Evolutionary conservation across 1,139 yeast genomes (phyloP), one percentile per base, ranked within the genome.

Genomic region (Saccharomycopsis hybrid): DNA sequence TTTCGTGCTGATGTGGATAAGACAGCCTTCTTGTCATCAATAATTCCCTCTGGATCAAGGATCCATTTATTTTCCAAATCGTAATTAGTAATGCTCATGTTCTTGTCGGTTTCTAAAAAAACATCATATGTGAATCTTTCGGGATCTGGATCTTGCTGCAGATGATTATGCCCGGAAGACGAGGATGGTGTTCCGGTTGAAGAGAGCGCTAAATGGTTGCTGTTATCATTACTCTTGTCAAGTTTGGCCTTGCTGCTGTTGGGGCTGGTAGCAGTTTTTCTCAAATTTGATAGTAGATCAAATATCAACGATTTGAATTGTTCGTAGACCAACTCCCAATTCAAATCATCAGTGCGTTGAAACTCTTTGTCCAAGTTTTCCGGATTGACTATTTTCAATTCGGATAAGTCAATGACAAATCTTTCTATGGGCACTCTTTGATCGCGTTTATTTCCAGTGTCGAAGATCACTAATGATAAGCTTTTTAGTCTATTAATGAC

Each of bases 301-400:
- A 35, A 47, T 29, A 52, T 37, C 35, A 33, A 27, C 9, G 43
- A 8, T 32, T 35, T 45, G 25, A 46, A 33, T 28, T 43, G 40
- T 28, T 50, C 55, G 29, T 52, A 50, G 9, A 52, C 27, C 11
- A 9, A 11, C 5, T 27, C 44, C 55, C 55, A 52, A 13, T 28
- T 44, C 11, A 51, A 28, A 13, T 27, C 43, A 18, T 45, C 44
- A 4, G 42, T 13, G 1, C 18, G 3, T 3, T 32, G 40, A 28
- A 44, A 40, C 41, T 44, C 46, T 27, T 35, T 39, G 18, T 39
- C 41, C 24, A 48, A 25, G 18, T n/a, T 18, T 5, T 38, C 44
- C 2, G 8, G 3, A 29, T 28, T 4, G 5, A 44, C 39, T 18
- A 48, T 27, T 33, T 41, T 27, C n/a, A 50, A 30, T 5, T 28